Evolutionary conservation across 805 yeast species (phyloP), one percentile per base, ranked within the genome.

Genomic region (Pichia exigua): DNA sequence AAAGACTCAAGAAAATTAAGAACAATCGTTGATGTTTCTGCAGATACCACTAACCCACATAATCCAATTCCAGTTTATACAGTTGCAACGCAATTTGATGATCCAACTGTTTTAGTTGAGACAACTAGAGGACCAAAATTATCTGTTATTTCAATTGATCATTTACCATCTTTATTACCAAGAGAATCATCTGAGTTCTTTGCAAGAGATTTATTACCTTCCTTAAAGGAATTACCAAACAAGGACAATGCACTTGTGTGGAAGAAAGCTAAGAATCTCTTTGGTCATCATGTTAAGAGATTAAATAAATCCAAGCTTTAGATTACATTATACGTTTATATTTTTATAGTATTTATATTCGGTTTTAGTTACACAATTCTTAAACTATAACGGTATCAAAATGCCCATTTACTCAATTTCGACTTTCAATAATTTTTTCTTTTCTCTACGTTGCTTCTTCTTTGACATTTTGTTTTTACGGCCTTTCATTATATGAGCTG

Each of bases 31-130:
- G 99, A 94, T 69, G 99, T 94, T 52, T 87, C 96, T 48, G 99
- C 99, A 51, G 99, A 94, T 73, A 94, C 98, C 46, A 94, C 99
- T 50, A 94, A 94, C 71, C 97, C 97, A 55, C 92, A 90, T 76
- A 94, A 94, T 74, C 99, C 99, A 52, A 80, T 94, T 54, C 99
- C 99, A 55, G 92, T 94, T 50, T 95, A 94, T 71, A 74, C 81
- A 24, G 76, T 88, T 59, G 95, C 96, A 52, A 92, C 99, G 28
- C 90, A 85, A 8, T 94, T 94, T 75, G 79, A 80, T 58, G 80
- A 88, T 61, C 99, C 99, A 58, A 91, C 97, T 2, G 97, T 88
- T 45, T 69, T 71, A 9, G 99, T 92, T 42, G 81, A 83, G 55
- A 83, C 94, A 40, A 75, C 84, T 27, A 74, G 70, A 35, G 96